Evolutionary conservation across 1,284 basidiomycete species (phyloP), one percentile per base, ranked within the genome.

Genomic region (Apiotrichum brassicae): DNA sequence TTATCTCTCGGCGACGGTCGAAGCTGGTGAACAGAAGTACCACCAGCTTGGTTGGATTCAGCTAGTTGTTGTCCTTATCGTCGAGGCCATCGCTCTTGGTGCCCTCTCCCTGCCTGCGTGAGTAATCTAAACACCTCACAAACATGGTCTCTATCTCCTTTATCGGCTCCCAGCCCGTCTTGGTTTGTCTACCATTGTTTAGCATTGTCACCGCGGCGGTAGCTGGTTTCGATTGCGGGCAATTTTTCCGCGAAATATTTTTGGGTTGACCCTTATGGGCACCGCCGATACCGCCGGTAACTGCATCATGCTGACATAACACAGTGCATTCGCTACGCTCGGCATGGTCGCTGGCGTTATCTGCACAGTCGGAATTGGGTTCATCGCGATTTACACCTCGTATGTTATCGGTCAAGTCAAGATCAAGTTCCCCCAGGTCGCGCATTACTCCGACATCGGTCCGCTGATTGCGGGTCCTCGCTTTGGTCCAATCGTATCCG

Each of bases 11-110:
- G 48, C 47, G 22, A 20, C 43, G 6, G 42, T 38, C 14, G 24
- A 35, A n/a, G 32, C 19, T n/a, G 53, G 53, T 40, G 48, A 54
- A 37, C 16, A 35, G n/a, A 54, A 54, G 48, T 51, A 41, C 48
- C 48, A 54, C 53, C 43, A 54, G 48, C 53, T 54, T 28, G 49
- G 48, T 6, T 54, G 53, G 53, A 8, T 44, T 3, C 53, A 54
- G 48, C 53, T 54, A 19, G 46, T 48, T n/a, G 45, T 54, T 23
- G 53, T 54, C 18, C 46, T 54, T 11, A 48, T 51, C 34, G 49
- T 51, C 37, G 38, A 43, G 26, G 53, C 53, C n/a, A 44, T 54
- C 6, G 53, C 53, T 2, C 53, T 54, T 33, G 53, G 53, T 11
- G 39, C 48, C 7, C 46, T 54, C 7, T 54, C 53, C 13, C 36